Base-by-base conservation (phyloP, 345 rosid species). In the Crucihimalaya himalaica region DNA sequence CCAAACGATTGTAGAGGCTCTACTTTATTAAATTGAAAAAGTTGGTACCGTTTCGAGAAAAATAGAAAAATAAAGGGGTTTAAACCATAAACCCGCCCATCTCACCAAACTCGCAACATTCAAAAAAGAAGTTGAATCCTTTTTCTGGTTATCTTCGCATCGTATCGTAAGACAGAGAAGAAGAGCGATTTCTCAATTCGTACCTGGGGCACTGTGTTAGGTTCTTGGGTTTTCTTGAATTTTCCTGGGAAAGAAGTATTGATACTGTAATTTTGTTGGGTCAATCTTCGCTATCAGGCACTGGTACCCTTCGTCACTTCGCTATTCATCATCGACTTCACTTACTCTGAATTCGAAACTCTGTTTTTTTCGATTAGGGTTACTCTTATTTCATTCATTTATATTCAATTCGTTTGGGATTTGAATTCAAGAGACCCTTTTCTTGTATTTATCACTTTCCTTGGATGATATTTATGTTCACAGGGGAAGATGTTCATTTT, bases 41-140 rank as follows among this genome's bases (percentile, higher is more conserved):
- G 0, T 48, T 58, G 25, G 47, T 8, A 0, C 56, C n/a, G 13
- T 56, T 56, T 39, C 1, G 1, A 53, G 11, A 29, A 47, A 50
- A 28, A 48, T 0, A 19, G 2, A 37, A 4, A 20, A 70, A 69
- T 27, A 19, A 13, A 42, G 68, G 80, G 57, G 50, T n/a, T 0
- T 8, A 6, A 1, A 56, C 52, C 66, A 53, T 65, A 77, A 77
- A 71, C 76, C 67, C 80, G 80, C 80, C 72, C 62, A 35, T 77
- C 72, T 58, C 72, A 64, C 68, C 55, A 70, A 77, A 69, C 61
- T 54, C 58, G 11, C 60, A 76, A 77, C 80, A 71, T 77, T 71
- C 66, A 77, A 70, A 77, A 63, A 13, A 62, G n/a, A 61, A 61
- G 66, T 45, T 61, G 69, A 34, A 18, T 57, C 70, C 13, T 31